Conservation (phyloP, 2,329 filamentous ascomycete genomes). For the Simplicillium sp. region DNA sequence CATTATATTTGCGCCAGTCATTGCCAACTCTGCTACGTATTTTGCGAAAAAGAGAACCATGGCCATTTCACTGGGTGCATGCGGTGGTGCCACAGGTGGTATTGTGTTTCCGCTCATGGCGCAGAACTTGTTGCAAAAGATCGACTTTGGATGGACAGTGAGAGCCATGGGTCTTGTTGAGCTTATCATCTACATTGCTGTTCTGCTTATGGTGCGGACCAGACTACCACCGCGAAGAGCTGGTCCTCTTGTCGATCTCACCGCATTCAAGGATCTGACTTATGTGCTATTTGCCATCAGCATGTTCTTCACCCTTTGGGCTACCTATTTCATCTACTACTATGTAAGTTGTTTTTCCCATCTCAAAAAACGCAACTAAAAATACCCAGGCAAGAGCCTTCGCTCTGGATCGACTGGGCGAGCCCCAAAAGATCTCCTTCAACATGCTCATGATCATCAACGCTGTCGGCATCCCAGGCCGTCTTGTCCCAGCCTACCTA, state of each 20-base stretch:
- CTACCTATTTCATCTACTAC: conserved; percentile 41
- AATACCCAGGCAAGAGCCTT: conserved; percentile 24
- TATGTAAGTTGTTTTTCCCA: conserved; percentile 18
- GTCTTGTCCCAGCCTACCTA: conserved; percentile 43
- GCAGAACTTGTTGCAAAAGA: conserved; percentile 43
- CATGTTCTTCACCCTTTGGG: conserved; percentile 34
- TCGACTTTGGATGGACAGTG: conserved; percentile 59
- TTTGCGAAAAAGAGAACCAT: conserved; percentile 50
- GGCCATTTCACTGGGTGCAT: conserved; percentile 49
- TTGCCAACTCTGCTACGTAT: conserved; percentile 49
- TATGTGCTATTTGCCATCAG: conserved; percentile 27
- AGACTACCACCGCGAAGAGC: conserved; percentile 36
- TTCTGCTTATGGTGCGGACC: conserved; percentile 33
- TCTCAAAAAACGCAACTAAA: not conserved
- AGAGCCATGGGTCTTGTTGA: conserved; percentile 52
- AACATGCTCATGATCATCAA: conserved; percentile 52
- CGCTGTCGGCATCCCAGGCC: conserved; percentile 44
- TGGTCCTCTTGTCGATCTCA: conserved; percentile 40
- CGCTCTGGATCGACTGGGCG: conserved; percentile 29
- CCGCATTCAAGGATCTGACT: conserved; percentile 37
- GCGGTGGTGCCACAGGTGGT: conserved; percentile 52
- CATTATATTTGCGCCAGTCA: conserved; percentile 42
- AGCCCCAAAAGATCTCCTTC: conserved; percentile 41
- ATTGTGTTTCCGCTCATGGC: conserved; percentile 53
- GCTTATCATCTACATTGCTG: conserved; percentile 29